Evolutionary conservation across 352 stramenopile species (phyloP).

Genomic region (Phytophthora megakarya): DNA sequence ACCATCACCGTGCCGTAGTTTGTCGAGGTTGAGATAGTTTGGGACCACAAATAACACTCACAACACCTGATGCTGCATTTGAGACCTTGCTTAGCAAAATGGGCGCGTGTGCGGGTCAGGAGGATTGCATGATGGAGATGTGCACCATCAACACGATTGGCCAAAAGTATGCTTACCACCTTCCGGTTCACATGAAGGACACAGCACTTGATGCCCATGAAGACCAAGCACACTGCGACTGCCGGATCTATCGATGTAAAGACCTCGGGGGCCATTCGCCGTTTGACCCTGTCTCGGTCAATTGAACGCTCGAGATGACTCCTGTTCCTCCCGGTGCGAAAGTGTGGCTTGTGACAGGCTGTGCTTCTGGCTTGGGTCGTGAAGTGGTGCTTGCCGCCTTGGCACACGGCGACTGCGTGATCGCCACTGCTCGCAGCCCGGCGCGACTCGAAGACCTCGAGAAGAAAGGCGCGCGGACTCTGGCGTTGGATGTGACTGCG

Average conservation of each 20-base stretch:
- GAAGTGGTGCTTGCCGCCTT: conserved; percentile 45
- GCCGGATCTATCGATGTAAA: conserved; percentile 12
- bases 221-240: conserved; percentile 27
- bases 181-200: conserved; percentile 10
- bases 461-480: conserved; percentile 32
- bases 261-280: conserved; percentile 10
- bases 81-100: background rate
- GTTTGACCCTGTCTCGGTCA: background rate
- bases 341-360: conserved; percentile 50
- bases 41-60: background rate
- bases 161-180: conserved; percentile 16
- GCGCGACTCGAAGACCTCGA: conserved; percentile 33
- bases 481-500: conserved; percentile 45
- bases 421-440: conserved; percentile 42
- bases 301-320: conserved; percentile 15
- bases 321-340: conserved; percentile 26
- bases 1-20: conserved; percentile 19
- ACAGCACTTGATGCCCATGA: conserved; percentile 27
- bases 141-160: conserved; percentile 16
- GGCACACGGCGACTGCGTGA: conserved; percentile 39
- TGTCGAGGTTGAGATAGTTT: background rate
- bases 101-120: conserved; percentile 1
- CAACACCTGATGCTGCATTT: background rate
- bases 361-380: conserved; percentile 38
- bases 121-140: conserved; percentile 20